A percentile compares a stretch with the other conserved stretches of the same genome.
Evolutionary conservation across 164 flowering plant genomes (phyloP).

Genomic region (Aristolochia contorta): DNA sequence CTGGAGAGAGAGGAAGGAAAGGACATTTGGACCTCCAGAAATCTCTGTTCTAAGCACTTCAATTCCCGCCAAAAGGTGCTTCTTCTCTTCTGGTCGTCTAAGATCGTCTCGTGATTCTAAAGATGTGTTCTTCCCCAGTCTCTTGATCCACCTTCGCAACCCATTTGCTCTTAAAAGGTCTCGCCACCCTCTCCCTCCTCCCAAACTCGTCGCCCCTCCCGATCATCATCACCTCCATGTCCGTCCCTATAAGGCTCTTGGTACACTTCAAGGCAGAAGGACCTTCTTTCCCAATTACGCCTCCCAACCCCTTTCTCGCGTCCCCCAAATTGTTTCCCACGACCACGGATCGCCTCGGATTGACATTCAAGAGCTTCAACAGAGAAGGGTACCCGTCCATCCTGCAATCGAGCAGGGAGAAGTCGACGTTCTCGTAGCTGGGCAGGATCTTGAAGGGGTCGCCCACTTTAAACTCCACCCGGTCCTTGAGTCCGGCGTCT

Average conservation of each 20-base stretch:
- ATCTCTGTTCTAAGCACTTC: no score
- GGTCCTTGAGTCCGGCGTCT: constrained; percentile 37
- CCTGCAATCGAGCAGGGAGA: constrained; percentile 44
- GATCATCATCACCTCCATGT: constrained; percentile 50
- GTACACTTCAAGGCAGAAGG: constrained; percentile 7
- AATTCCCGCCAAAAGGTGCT: no score
- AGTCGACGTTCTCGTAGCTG: constrained; percentile 32
- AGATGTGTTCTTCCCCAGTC: no score
- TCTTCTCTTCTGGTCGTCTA: no score
- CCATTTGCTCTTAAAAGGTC: no score
- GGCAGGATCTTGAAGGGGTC: constrained; percentile 36
- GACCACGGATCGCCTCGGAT: constrained; percentile 37
- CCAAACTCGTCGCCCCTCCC: constrained; percentile 5
- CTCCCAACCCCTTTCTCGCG: constrained; percentile 30
- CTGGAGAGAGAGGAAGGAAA: no score
- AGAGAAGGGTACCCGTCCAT: constrained; percentile 23
- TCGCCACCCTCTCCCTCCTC: no score
- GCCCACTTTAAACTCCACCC: constrained; percentile 46
- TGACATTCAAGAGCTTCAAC: constrained; percentile 34
- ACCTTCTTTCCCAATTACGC: constrained; percentile 21
- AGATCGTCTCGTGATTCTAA: no score
- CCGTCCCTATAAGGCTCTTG: constrained; percentile 39
- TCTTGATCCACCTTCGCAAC: no score
- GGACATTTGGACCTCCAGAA: no score
- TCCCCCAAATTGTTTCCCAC: constrained; percentile 43